Percentiles rank a stretch among this genome's conserved stretches.
Conservation (phyloP, 208 protist species). For the Acanthamoeba sp. region DNA sequence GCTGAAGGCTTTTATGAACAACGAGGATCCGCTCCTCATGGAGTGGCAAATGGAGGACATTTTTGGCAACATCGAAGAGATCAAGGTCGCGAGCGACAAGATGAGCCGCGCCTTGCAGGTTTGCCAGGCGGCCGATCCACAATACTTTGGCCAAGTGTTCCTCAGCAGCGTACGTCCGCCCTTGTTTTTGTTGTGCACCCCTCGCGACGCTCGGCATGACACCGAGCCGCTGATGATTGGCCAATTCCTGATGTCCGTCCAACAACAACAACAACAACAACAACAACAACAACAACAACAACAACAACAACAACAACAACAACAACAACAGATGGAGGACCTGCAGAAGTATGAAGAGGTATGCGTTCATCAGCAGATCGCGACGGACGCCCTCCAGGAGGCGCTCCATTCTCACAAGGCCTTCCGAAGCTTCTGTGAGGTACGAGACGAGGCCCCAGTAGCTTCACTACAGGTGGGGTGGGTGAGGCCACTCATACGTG, state of each 20-base stretch:
- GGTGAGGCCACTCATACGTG: no score
- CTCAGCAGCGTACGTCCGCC: neutral
- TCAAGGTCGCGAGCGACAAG: neutral
- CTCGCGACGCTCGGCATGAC: neutral
- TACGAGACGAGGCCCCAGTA: neutral
- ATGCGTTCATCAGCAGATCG: slow-evolving; percentile 57
- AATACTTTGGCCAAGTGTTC: slow-evolving; percentile 59
- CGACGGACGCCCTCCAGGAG: neutral
- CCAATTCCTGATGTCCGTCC: no score
- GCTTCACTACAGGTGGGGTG: no score
- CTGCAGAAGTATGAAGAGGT: slow-evolving; percentile 60
- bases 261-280: no score
- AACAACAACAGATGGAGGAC: slow-evolving; percentile 42
- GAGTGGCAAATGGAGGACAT: slow-evolving; percentile 37
- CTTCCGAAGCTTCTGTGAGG: slow-evolving; percentile 51
- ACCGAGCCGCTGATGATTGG: no score
- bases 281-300: no score
- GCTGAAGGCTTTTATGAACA: neutral
- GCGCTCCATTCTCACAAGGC: slow-evolving; percentile 7
- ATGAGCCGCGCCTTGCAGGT: neutral
- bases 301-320: no score
- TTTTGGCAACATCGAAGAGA: slow-evolving; percentile 54
- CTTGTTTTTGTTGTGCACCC: neutral
- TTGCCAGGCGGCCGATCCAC: neutral
- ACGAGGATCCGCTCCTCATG: neutral